Base-by-base conservation (phyloP, 1,139 yeast species). In the Blastobotrys serpentis region DNA sequence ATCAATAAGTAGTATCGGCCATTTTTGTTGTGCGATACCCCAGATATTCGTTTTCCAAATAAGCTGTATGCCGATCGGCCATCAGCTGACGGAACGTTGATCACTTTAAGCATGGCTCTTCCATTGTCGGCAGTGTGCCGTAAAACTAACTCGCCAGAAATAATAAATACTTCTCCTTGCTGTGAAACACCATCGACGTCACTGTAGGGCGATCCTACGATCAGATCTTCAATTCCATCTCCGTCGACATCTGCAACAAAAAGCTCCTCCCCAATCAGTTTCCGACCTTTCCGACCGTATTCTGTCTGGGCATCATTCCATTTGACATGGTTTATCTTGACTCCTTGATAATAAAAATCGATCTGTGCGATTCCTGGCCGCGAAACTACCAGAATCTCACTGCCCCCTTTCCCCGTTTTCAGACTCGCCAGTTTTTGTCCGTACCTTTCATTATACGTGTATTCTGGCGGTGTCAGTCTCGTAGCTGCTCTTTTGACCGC, bases 171-270 rank as follows among this genome's bases (percentile, higher is more conserved):
- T 5, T 60, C 59, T 0, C 84, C 84, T 8, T 63, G 58, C 50
- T 79, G 80, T 2, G 61, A 55, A 1, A 42, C 30, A 0, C 51
- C 52, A 6, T 48, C 54, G 13, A 56, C 57, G 49, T 75, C 75
- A 10, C 71, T 66, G 45, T 63, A 67, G 5, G 74, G 74, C 0
- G 78, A 70, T 0, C 77, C 75, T 2, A 79, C 56, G 1, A 76
- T 48, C 17, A 79, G 54, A 39, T 76, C 80, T 0, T 69, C 70
- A 11, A 60, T 52, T 0, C 71, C 72, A 44, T 70, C 72, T 2
- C 58, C 60, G 53, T 69, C 67, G 7, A 69, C 36, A 48, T 74
- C 75, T 3, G 61, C 62, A 0, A 64, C 59, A 0, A 56, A 50
- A 21, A 72, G 55, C 1, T 59, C 38, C 37, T 55, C 55, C 47